A percentile compares a stretch with the other conserved stretches of the same genome.
These are phyloP conservation scores for Backusella australiensis DNA, from an alignment of 192 early-diverging fungal genomes.

Conservation along the genomic window DNA sequence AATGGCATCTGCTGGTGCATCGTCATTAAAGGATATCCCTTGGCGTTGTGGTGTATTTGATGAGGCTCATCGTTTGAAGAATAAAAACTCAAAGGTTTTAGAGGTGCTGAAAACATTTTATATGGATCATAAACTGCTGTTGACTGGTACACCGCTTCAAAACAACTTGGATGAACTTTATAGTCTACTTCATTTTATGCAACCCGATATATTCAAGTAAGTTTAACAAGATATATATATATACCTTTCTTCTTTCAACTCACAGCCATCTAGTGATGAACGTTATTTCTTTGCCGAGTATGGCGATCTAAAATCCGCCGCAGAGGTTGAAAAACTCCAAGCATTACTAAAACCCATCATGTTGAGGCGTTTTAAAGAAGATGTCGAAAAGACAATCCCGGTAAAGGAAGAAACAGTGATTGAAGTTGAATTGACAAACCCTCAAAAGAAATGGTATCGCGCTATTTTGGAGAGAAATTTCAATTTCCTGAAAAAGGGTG, in stretches of 20 bases:
- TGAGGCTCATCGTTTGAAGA: slow-evolving; percentile 86
- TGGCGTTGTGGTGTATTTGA: slow-evolving; percentile 79
- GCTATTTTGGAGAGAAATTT: slow-evolving; percentile 85
- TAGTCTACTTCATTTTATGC: slow-evolving; percentile 78
- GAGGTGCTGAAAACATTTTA: slow-evolving; percentile 73
- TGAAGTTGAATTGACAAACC: slow-evolving; percentile 81
- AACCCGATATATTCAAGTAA: slow-evolving; percentile 67
- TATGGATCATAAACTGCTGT: slow-evolving; percentile 73
- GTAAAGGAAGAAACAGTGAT: slow-evolving; percentile 91
- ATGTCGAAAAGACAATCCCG: slow-evolving; percentile 85
- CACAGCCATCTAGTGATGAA: slow-evolving; percentile 42
- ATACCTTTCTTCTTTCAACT: neutral
- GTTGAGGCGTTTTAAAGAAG: slow-evolving; percentile 85
- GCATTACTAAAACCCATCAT: slow-evolving; percentile 78
- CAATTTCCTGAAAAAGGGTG: slow-evolving; percentile 74
- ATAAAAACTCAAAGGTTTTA: slow-evolving; percentile 75
- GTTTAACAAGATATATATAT: neutral
- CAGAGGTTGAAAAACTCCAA: slow-evolving; percentile 80
- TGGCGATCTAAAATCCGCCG: slow-evolving; percentile 62
- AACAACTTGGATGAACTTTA: slow-evolving; percentile 82
- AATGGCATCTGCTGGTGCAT: slow-evolving; percentile 56
- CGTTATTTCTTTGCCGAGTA: slow-evolving; percentile 66
- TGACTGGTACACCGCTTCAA: slow-evolving; percentile 87
- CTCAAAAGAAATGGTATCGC: slow-evolving; percentile 84
- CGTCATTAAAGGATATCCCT: slow-evolving; percentile 65